Base-by-base conservation (phyloP, 139 green algal genomes). In the Coccomyxa sp. region DNA sequence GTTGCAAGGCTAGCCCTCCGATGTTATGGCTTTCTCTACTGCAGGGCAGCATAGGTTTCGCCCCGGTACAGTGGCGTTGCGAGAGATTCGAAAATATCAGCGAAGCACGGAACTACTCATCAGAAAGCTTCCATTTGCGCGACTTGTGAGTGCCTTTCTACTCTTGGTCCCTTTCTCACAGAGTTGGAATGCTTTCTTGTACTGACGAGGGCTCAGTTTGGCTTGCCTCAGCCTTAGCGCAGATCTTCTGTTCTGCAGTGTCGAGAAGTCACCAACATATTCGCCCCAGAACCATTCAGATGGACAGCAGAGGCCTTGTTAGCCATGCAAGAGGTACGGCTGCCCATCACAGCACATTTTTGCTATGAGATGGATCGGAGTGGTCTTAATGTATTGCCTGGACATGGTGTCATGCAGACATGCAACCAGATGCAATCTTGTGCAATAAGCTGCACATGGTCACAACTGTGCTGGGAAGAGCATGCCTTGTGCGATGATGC, bases 211-310 rank as follows among this genome's bases (percentile, higher is more conserved):
- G 72, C 29, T 22, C 34, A 29, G 39, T 29, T 29, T 76, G 16
- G 8, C 16, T 8, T 78, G 44, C 34, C 22, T 8, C 8, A 70
- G 33, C 16, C 35, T 33, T 14, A 18, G 8, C 29, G 27, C n/a
- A 72, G 55, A 34, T 68, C 54, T 31, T 38, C n/a, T 69, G 69
- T 73, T 74, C 44, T 44, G 31, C 86, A 96, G 92, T 89, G 94
- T 4, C 85, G 92, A 0, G 95, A 99, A 81, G 95, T 98, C 78
- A 93, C 90, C 75, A 97, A 98, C 83, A 81, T 93, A 64, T 85
- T 99, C 75, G 91, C 94, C 27, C 93, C 91, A 1, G 93, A 97
- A 80, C 93, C 94, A 1, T 99, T 99, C 90, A 90, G 97, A 34
- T 97, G 91, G 90, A 98, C 97, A 18, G 96, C 92, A 12, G 93